Base-by-base conservation (phyloP, 805 yeast genomes). In the Clavispora phyllophila region DNA sequence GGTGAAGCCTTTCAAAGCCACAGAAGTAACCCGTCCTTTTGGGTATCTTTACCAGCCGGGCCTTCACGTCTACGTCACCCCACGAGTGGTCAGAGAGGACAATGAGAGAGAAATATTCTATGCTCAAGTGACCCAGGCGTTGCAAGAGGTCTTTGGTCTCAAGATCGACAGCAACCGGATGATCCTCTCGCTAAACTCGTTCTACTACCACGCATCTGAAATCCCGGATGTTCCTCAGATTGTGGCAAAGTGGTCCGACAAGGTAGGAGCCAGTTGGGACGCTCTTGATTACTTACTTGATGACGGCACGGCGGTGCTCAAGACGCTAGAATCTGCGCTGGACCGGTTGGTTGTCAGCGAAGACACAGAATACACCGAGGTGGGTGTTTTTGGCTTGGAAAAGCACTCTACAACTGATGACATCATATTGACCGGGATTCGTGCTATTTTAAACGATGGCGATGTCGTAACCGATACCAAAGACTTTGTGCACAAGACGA, bases 351-450 rank as follows among this genome's bases (percentile, higher is more conserved):
- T 36, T 8, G 22, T 27, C 4, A 43, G 35, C 12, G 41, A 28
- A 9, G 45, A 38, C 2, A 24, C 25, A 12, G 19, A 17, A 9
- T 47, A 48, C 33, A 60, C 60, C 23, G 75, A 70, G 45, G 47
- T 68, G 7, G 75, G 75, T 1, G 48, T 70, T 10, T 70, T 70
- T 47, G 41, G 58, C 22, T 34, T 59, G 5, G 67, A 66, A 38
- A 49, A 52, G 2, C 47, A 48, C n/a, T 54, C 68, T 9, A 38
- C 60, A 4, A 40, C 44, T 1, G 71, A 66, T 32, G 75, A 70
- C 49, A 34, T 65, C 13, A 58, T 66, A 2, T 51, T 70, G 20
- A 47, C 65, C 17, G 75, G 75, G 0, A 49, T 64, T 13, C 45
- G 75, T 36, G 61, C 62, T 3, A 42, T 62, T 8, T 43, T 60